Evolutionary conservation across 2,329 filamentous ascomycete species (phyloP), one percentile per base, ranked within the genome.

Genomic region (Beauveria sp.): DNA sequence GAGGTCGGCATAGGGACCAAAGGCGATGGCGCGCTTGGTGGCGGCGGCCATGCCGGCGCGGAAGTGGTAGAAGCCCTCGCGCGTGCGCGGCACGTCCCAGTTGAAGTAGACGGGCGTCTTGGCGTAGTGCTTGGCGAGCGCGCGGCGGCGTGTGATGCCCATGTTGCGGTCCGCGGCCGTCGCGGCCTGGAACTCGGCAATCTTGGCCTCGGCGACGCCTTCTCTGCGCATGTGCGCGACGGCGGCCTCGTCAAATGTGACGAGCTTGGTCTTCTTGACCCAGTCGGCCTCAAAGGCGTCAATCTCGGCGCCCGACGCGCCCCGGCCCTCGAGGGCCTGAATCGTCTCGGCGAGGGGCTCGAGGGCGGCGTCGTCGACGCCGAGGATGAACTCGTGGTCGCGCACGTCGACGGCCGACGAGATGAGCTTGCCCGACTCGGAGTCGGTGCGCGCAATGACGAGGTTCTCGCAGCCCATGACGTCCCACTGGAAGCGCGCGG

Each of bases 381-480:
- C 93, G 26, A 96, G 87, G 69, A 99, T 96, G 77, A 93, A 97
- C 74, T 97, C 93, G 74, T 99, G 94, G 71, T 99, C 94, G 62
- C 94, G 89, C 6, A 92, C 88, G 70, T 99, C 94, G 64, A 99
- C 89, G 16, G 92, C 91, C 63, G 89, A 96, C 62, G 89, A 96
- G 60, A 99, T 81, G 24, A 99, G 83, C 72, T 88, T 92, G 51
- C 93, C 94, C 64, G 91, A 96, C 75, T 97, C 94, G 0, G 92
- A 96, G 74, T 99, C 94, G 1, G 94, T 97, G 62, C 94, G 87
- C 3, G 94, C 94, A 71, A 99, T 94, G 47, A 97, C 86, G 4
- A 97, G 82, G 73, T 96, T 97, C 77, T 99, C 94, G 57, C 85
- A 87, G 52, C 93, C 94, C 93, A 99, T 97, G 67, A 97, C 82